Evolutionary conservation across 2,329 filamentous ascomycete genomes (phyloP).

Genomic region (Exophiala bonariae): DNA sequence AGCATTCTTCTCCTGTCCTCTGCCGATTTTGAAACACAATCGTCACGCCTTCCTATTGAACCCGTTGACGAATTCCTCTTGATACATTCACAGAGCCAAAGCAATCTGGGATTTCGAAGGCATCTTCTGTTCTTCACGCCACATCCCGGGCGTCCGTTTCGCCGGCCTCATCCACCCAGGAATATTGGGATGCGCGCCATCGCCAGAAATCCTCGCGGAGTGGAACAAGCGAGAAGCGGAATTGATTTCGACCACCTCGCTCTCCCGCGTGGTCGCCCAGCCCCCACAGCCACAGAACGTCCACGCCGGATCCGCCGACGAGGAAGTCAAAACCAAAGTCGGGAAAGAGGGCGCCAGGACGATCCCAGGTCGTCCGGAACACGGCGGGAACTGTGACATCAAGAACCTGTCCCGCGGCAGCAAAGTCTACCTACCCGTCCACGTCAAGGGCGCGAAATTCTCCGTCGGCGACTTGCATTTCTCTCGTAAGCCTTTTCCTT

Average conservation of each 20-base stretch:
- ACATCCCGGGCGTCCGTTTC: conserved; percentile 85
- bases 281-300: conserved; percentile 71
- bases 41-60: no score
- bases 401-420: conserved; percentile 79
- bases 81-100: conserved; percentile 61
- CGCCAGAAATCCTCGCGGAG: conserved; percentile 69
- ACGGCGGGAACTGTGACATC: conserved; percentile 90
- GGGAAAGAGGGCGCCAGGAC: conserved; percentile 79
- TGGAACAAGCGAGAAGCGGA: conserved; percentile 86
- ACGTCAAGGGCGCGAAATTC: conserved; percentile 83
- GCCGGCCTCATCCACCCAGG: conserved; percentile 88
- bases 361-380: conserved; percentile 79
- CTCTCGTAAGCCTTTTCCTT: conserved; percentile 50
- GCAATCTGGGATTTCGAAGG: conserved; percentile 78
- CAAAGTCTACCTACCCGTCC: conserved; percentile 84
- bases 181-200: conserved; percentile 86
- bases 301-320: conserved; percentile 68
- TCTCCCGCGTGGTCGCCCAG: conserved; percentile 71
- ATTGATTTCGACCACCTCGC: conserved; percentile 67
- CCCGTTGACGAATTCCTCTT: no score
- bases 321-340: conserved; percentile 63
- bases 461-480: conserved; percentile 88
- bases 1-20: conserved; percentile 3
- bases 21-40: no score
- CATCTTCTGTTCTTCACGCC: conserved; percentile 79